Evolutionary conservation across 2,329 filamentous ascomycete genomes (phyloP).

Genomic region (Fonsecaea multimorphosa): DNA sequence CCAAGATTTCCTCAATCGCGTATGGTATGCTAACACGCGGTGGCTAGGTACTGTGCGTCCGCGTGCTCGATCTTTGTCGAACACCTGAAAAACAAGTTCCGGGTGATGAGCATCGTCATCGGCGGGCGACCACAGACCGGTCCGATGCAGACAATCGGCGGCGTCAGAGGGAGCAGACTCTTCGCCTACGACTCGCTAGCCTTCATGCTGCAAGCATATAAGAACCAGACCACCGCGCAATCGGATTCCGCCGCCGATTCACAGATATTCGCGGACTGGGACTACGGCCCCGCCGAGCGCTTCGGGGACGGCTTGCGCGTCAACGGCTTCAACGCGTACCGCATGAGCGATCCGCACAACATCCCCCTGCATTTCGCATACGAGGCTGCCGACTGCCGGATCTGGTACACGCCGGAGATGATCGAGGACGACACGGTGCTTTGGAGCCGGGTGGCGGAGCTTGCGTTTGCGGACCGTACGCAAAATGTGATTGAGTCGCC

Average conservation of each 20-base stretch:
- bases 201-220: not conserved
- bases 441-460: conserved; percentile 24
- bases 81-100: conserved; percentile 59
- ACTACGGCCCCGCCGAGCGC: not conserved
- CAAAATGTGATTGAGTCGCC: conserved; percentile 14
- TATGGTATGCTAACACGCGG: not conserved
- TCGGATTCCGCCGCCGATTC: not conserved
- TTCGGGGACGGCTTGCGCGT: not conserved
- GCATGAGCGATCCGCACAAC: conserved; percentile 49
- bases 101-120: conserved; percentile 62
- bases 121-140: conserved; percentile 55
- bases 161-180: conserved; percentile 59
- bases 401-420: conserved; percentile 25
- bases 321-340: conserved; percentile 47
- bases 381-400: conserved; percentile 64
- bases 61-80: conserved; percentile 64
- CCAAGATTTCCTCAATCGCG: not conserved
- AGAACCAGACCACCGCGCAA: not conserved
- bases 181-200: not conserved
- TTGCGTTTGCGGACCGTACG: conserved; percentile 13
- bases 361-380: conserved; percentile 55
- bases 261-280: not conserved
- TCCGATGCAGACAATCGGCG: conserved; percentile 67
- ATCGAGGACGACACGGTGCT: conserved; percentile 12
- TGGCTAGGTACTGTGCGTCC: conserved; percentile 55